A percentile compares a stretch with the other conserved stretches of the same genome.
phyloP scores from a whole-genome alignment of 1,284 basidiomycete species.

The Volvariella surrecta region DNA sequence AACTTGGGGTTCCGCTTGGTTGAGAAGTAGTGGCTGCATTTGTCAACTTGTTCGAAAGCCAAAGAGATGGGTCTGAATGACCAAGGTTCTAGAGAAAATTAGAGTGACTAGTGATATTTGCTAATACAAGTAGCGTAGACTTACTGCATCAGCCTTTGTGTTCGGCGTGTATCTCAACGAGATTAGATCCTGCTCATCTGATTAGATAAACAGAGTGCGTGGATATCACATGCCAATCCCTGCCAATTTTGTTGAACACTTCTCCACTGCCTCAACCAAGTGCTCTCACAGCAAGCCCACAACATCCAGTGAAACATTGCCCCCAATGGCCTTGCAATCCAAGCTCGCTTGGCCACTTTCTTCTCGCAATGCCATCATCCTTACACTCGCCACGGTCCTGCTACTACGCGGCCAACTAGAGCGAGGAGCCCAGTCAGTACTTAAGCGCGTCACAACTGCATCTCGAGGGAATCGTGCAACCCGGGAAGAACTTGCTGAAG shows the following conservation, averaged over 20 bases:
- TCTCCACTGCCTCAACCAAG: not conserved
- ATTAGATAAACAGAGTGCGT: not conserved
- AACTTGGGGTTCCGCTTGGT: too few species aligned
- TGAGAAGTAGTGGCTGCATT: too few species aligned
- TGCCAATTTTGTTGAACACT: not conserved
- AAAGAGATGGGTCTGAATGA: too few species aligned
- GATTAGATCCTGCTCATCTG: not conserved
- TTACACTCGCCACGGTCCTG: slow-evolving; percentile 27
- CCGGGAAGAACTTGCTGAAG: slow-evolving; percentile 35
- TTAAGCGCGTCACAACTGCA: slow-evolving; percentile 12
- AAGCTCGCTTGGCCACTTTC: slow-evolving; percentile 15
- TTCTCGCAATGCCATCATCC: slow-evolving; percentile 15
- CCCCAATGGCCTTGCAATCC: slow-evolving; percentile 19
- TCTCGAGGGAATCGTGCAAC: slow-evolving; percentile 21
- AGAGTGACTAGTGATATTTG: too few species aligned
- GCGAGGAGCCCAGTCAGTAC: slow-evolving; percentile 10
- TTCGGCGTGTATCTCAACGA: too few species aligned
- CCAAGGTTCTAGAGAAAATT: too few species aligned
- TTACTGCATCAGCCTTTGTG: too few species aligned
- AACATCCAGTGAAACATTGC: not conserved
- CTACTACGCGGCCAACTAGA: slow-evolving; percentile 37
- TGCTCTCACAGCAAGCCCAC: too few species aligned
- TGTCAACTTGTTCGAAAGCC: too few species aligned
- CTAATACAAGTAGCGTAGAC: too few species aligned
- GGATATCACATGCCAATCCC: not conserved